phyloP scores from a whole-genome alignment of 352 stramenopile species.

The Pythium aristosporum region DNA sequence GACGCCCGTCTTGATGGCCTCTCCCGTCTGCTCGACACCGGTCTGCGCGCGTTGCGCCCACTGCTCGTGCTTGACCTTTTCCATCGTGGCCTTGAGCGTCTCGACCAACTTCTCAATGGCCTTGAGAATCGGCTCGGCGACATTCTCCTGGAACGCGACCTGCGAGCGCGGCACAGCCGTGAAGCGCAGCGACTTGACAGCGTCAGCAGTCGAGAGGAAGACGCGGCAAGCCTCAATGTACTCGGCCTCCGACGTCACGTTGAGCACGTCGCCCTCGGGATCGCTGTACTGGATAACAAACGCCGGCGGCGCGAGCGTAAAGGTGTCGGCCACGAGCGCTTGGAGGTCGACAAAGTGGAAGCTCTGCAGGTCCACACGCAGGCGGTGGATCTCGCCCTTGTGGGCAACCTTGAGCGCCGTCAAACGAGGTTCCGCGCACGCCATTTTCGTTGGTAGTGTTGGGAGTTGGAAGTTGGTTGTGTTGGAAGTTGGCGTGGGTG shows the following conservation, averaged over 20 bases:
- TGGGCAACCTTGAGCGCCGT: constrained; percentile 77
- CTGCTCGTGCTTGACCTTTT: constrained; percentile 83
- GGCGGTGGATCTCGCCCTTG: constrained; percentile 84
- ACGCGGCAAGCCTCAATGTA: constrained; percentile 61
- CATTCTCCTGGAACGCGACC: constrained; percentile 75
- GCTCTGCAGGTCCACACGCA: constrained; percentile 57
- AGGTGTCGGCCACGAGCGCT: constrained; percentile 65
- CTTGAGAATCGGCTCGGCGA: constrained; percentile 77
- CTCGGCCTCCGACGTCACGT: constrained; percentile 68
- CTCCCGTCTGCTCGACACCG: constrained; percentile 35
- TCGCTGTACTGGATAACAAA: constrained; percentile 86
- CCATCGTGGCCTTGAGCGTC: constrained; percentile 72
- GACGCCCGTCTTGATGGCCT: constrained; percentile 41
- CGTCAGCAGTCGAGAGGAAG: constrained; percentile 38
- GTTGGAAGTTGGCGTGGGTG: not conserved
- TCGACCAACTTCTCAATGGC: constrained; percentile 82
- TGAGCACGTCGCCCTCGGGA: constrained; percentile 68
- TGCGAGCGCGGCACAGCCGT: constrained; percentile 56
- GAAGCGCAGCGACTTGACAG: constrained; percentile 63
- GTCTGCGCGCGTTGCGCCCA: constrained; percentile 57
- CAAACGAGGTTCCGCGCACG: constrained; percentile 36
- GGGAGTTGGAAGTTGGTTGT: not conserved
- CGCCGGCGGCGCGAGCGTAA: constrained; percentile 35
- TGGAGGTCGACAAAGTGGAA: constrained; percentile 49
- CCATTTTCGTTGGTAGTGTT: constrained; percentile 25